Conservation (phyloP, 306 rosid species). For the Cicer chorassanicum region DNA sequence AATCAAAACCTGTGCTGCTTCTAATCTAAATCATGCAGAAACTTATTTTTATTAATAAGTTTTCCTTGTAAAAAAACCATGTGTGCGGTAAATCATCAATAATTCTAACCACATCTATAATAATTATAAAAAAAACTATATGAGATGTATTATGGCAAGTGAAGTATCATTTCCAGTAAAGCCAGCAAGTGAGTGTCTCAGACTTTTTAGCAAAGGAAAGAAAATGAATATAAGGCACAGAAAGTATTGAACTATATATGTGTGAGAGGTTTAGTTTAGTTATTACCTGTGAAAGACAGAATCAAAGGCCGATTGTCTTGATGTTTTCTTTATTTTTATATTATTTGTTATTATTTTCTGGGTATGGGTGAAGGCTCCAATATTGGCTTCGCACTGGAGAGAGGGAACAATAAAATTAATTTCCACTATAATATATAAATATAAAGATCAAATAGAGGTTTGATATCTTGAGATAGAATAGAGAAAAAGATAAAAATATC, state of each 20-base stretch:
- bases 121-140: not conserved
- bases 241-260: constrained; percentile 8
- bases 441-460: not conserved
- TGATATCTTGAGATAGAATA: not conserved
- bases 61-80: not conserved
- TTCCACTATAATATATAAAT: not conserved
- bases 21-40: constrained; percentile 12
- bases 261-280: constrained; percentile 10
- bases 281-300: constrained; percentile 41
- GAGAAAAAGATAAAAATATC: not conserved
- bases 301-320: constrained; percentile 24
- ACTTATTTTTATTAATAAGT: not conserved
- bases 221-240: not conserved
- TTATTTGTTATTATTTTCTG: not conserved
- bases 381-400: not conserved
- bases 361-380: constrained; percentile 12
- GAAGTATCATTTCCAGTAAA: not conserved
- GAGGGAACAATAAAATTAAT: not conserved
- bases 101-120: not conserved
- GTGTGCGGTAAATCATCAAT: not conserved
- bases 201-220: too few relatives aligned
- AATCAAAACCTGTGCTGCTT: constrained; percentile 4
- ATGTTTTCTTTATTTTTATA: not conserved
- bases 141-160: not conserved
- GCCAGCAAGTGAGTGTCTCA: too few relatives aligned